A percentile compares a stretch with the other conserved stretches of the same genome.
These are phyloP conservation scores for Suillus weaverae DNA, from an alignment of 768 basidiomycete species.

Conservation along the genomic window DNA sequence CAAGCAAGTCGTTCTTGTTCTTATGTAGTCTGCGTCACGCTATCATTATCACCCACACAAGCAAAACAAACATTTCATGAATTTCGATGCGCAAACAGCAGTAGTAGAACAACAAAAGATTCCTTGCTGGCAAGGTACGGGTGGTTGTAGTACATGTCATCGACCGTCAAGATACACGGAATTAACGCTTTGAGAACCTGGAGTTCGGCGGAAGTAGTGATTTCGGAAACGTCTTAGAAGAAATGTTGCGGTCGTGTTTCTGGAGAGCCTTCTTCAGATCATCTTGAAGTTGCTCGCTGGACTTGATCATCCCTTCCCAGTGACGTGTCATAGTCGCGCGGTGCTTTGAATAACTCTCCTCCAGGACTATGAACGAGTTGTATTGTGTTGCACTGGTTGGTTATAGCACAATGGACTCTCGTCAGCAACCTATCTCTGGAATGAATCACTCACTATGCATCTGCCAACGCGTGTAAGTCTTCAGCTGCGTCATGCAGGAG, in stretches of 20 bases:
- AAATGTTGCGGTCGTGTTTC: slow-evolving; percentile 47
- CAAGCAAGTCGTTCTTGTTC: neutral
- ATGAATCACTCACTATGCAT: slow-evolving; percentile 23
- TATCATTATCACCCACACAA: neutral
- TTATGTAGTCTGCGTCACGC: neutral
- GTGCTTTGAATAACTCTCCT: slow-evolving; percentile 50
- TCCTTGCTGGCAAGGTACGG: neutral
- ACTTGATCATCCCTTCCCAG: slow-evolving; percentile 44
- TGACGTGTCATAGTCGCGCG: slow-evolving; percentile 40
- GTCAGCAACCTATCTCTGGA: neutral
- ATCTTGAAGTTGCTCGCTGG: slow-evolving; percentile 36
- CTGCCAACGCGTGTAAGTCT: slow-evolving; percentile 44
- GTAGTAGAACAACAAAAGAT: neutral
- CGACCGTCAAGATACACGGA: neutral
- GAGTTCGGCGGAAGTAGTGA: slow-evolving; percentile 38
- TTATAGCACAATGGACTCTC: neutral
- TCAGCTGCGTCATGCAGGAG: slow-evolving; percentile 48
- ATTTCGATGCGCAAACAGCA: neutral
- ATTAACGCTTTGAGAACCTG: slow-evolving; percentile 1
- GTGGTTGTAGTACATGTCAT: neutral
- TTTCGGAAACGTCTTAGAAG: slow-evolving; percentile 52
- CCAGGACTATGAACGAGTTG: slow-evolving; percentile 54
- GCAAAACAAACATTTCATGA: neutral
- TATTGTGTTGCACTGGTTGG: slow-evolving; percentile 47
- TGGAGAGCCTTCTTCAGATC: slow-evolving; percentile 42